Evolutionary conservation across 2,329 filamentous ascomycete species (phyloP).

Genomic region (Leptographium wingfieldii): DNA sequence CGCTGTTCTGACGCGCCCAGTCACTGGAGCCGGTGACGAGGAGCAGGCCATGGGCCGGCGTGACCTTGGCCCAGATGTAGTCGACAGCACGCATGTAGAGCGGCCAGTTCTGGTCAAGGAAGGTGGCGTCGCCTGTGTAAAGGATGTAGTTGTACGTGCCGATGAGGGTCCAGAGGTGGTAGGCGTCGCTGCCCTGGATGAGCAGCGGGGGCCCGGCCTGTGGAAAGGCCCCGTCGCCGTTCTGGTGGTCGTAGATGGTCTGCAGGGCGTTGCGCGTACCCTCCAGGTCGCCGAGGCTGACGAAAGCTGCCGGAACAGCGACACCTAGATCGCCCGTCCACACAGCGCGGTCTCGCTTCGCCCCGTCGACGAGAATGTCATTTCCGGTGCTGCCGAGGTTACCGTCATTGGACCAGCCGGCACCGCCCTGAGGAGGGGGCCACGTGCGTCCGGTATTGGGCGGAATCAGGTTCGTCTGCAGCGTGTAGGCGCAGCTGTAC

Average conservation of each 20-base stretch:
- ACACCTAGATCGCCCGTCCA: conserved; percentile 47
- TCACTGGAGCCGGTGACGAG: conserved; percentile 37
- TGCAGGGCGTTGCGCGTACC: conserved; percentile 27
- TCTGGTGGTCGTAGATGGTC: conserved; percentile 26
- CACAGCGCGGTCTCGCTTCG: conserved; percentile 41
- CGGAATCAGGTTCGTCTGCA: conserved; percentile 24
- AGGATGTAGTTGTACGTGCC: conserved; percentile 43
- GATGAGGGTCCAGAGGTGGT: conserved; percentile 33
- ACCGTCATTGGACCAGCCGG: conserved; percentile 24
- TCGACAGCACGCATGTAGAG: conserved; percentile 19
- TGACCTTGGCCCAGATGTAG: conserved; percentile 16
- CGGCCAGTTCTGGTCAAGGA: conserved; percentile 20
- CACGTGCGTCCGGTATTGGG: conserved; percentile 18
- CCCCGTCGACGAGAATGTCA: conserved; percentile 32
- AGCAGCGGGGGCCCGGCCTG: conserved; percentile 34
- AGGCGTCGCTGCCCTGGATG: conserved; percentile 21
- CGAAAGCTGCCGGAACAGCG: conserved; percentile 34
- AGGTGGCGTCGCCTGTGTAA: conserved; percentile 33
- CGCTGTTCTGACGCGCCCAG: conserved; percentile 36
- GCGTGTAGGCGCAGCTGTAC: conserved; percentile 36
- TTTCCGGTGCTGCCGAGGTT: conserved; percentile 18
- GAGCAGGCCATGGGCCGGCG: conserved; percentile 24
- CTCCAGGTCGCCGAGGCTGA: conserved; percentile 31
- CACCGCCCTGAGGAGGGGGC: conserved; percentile 26
- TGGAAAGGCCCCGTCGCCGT: conserved; percentile 31